phyloP scores from a whole-genome alignment of 345 rosid genomes.

The Eucalyptus coolabah region DNA sequence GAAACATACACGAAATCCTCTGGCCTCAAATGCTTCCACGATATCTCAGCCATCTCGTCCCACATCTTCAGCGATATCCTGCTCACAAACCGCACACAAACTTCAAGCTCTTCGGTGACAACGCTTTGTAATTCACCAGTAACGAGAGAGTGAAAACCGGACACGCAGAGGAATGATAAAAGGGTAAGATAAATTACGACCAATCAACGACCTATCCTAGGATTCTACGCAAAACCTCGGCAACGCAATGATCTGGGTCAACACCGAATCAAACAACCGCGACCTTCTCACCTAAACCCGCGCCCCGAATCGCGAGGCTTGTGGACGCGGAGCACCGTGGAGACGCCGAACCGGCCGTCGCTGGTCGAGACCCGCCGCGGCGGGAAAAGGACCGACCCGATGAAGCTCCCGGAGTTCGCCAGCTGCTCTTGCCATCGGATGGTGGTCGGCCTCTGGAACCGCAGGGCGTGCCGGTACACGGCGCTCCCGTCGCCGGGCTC shows the following conservation, averaged over 20 bases:
- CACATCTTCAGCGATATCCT: conserved; percentile 44
- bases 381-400: conserved; percentile 39
- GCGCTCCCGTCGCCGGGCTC: conserved; percentile 23
- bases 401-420: conserved; percentile 37
- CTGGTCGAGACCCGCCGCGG: neutral
- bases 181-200: neutral
- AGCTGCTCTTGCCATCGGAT: conserved; percentile 5
- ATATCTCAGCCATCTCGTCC: conserved; percentile 30
- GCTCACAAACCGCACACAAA: neutral
- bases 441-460: conserved; percentile 45
- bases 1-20: conserved; percentile 55
- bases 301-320: conserved; percentile 8
- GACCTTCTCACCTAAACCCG: conserved; percentile 31
- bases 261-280: neutral
- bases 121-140: neutral
- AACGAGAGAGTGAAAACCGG: neutral
- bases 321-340: conserved; percentile 23
- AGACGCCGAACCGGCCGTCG: conserved; percentile 16
- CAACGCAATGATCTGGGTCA: neutral
- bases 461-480: conserved; percentile 32
- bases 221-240: neutral
- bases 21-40: conserved; percentile 35
- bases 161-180: neutral
- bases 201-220: neutral
- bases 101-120: neutral